Conservation (phyloP, 1,139 yeast genomes). For the Candida buenavistaensis region DNA sequence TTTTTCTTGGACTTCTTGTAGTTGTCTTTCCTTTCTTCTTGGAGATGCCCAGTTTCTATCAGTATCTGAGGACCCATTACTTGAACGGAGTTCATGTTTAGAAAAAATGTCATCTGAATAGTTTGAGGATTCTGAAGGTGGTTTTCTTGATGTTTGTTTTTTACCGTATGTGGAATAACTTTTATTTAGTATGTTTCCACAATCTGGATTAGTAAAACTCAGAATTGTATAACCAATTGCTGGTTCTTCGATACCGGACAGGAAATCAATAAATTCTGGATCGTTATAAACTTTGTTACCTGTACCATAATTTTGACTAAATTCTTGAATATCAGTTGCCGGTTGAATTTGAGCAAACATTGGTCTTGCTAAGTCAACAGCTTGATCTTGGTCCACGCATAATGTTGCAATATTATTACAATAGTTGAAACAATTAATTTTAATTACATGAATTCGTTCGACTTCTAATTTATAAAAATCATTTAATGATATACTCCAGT, state of each 20-base stretch:
- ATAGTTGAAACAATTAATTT: slow-evolving; percentile 79
- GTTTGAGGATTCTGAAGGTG: slow-evolving; percentile 18
- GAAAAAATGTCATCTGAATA: slow-evolving; percentile 24
- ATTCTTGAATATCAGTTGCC: slow-evolving; percentile 55
- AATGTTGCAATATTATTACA: slow-evolving; percentile 75
- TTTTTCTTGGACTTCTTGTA: slow-evolving; percentile 40
- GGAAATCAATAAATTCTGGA: slow-evolving; percentile 45
- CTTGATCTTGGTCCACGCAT: slow-evolving; percentile 77
- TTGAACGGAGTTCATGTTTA: slow-evolving; percentile 35
- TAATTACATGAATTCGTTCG: slow-evolving; percentile 73
- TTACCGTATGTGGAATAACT: slow-evolving; percentile 32
- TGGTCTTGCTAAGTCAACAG: slow-evolving; percentile 69
- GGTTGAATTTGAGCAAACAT: slow-evolving; percentile 71
- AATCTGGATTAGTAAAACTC: slow-evolving; percentile 37
- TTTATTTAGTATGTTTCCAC: slow-evolving; percentile 32
- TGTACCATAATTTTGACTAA: slow-evolving; percentile 59
- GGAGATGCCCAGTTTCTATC: slow-evolving; percentile 58
- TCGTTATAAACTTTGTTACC: slow-evolving; percentile 65
- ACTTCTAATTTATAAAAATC: slow-evolving; percentile 76
- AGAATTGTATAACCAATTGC: slow-evolving; percentile 26
- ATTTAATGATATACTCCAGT: slow-evolving; percentile 73
- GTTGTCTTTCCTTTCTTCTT: slow-evolving; percentile 36
- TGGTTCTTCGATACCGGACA: slow-evolving; percentile 33
- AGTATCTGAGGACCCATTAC: slow-evolving; percentile 31
- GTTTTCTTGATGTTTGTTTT: slow-evolving; percentile 19